Base-by-base conservation (phyloP, 1,284 basidiomycete species). In the Schizophyllum commune region DNA sequence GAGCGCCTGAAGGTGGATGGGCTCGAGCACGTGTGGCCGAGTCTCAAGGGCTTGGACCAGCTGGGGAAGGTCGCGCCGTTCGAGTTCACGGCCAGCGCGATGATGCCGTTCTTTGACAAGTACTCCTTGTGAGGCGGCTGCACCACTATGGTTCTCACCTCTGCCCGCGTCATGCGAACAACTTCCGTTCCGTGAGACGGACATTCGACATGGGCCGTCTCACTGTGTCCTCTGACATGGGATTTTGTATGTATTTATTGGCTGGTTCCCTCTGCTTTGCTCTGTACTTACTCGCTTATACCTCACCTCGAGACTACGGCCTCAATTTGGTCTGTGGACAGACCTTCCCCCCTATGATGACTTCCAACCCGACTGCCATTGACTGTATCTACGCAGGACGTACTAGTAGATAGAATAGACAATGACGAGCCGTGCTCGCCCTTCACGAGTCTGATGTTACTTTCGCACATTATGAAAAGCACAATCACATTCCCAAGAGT, bases 81-180 rank as follows among this genome's bases (percentile, higher is more conserved):
- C 56, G 39, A 63, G 17, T 55, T 60, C 33, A 63, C 62, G n/a
- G 15, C 56, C 5, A 60, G 58, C 13, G 55, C 61, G 17, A 63
- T 61, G 39, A 2, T 63, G 3, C 60, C 63, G 21, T 64, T 64
- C 58, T 64, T 64, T 39, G 58, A 57, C 39, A 56, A 53, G 58
- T 60, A 60, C 33, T 59, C 27, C 4, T 4, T 47, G 54, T 55
- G 11, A 17, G 39, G 2, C 13, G 39, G 9, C 13, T 4, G 13
- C 34, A 39, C 34, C 13, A 39, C 34, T 9, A 27, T 47, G 39
- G 39, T 11, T 47, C 9, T 47, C 39, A 13, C 8, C 13, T 13
- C 13, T n/a, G 13, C 17, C 9, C 39, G 17, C 39, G 9, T 47
- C 39, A 17, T 47, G 17, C 9, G 9, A 11, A 8, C 9, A 17